phyloP scores from a whole-genome alignment of 495 filamentous ascomycete species.

The Hyaloscypha hepaticicola region DNA sequence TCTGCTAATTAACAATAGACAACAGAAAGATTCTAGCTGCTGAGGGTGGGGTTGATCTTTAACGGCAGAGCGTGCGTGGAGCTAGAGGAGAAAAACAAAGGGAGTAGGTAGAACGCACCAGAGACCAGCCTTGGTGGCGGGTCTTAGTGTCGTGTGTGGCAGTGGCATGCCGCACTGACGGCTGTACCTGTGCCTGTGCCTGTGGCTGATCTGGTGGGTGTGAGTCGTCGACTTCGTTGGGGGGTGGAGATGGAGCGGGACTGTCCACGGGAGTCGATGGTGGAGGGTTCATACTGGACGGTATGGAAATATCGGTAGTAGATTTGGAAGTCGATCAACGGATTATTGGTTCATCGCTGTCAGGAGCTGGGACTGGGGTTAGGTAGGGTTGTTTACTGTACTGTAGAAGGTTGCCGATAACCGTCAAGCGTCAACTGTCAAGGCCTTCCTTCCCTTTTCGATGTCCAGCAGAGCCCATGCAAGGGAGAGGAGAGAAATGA shows the following conservation, averaged over 20 bases:
- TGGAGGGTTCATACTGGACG: not conserved
- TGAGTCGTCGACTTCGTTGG: not conserved
- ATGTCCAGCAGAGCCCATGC: no score
- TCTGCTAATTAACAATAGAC: not conserved
- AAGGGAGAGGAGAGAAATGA: no score
- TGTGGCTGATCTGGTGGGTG: not conserved
- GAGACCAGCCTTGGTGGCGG: constrained; percentile 14
- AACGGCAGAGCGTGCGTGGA: not conserved
- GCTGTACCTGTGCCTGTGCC: not conserved
- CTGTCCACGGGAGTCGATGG: not conserved
- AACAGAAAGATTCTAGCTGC: not conserved
- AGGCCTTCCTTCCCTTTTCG: no score
- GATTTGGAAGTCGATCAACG: not conserved
- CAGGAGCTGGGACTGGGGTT: not conserved
- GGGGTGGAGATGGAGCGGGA: not conserved
- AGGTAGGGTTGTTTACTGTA: no score
- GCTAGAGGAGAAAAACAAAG: not conserved
- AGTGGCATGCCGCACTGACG: constrained; percentile 11
- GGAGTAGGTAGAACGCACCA: constrained; percentile 5
- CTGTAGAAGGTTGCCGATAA: no score
- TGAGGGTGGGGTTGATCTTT: not conserved
- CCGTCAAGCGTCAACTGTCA: not conserved
- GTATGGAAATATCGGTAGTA: no score
- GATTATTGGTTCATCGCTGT: not conserved
- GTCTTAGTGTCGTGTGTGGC: not conserved